Base-by-base conservation (phyloP, 2,329 filamentous ascomycete species). In the Meredithiella fracta region DNA sequence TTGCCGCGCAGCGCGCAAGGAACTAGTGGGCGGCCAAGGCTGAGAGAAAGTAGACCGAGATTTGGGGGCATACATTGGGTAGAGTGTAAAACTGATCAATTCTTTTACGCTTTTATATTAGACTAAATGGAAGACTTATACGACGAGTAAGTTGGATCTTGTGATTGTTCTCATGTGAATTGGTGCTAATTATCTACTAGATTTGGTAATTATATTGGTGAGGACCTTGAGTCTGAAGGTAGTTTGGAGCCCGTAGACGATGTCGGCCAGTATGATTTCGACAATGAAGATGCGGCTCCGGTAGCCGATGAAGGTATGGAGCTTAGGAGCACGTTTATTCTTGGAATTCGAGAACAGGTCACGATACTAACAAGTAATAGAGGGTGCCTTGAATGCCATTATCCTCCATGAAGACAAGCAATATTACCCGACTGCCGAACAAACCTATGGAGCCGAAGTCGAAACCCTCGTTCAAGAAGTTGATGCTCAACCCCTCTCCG, bases 391-490 rank as follows among this genome's bases (percentile, higher is more conserved):
- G 3, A 98, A 97, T 68, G 91, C 92, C 53, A 89, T 98, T n/a
- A 79, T 98, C 58, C 78, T 98, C 49, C 92, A 98, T 71, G 92
- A 98, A 74, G 92, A 98, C 72, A 98, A 98, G 69, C 92, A 97
- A 67, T 98, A 98, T 70, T 98, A 98, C 67, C 92, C 92, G 29
- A 95, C 90, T n/a, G 92, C 92, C 57, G 83, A 91, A 66, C 92
- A 98, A 68, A 83, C 95, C 44, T 98, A 97, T 67, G 92, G 92
- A 54, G 78, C 82, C 63, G 90, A 92, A 70, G 92, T 98, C 63
- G 92, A 98, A 71, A 92, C 91, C 1, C 72, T 95, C 68, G 91
- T 98, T 38, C 86, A 97, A 66, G 92, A 98, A 69, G 92, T 97
- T 71, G 92, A 98, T 73, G 86, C 90, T 59, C 92, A 98, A 68